phyloP scores from a whole-genome alignment of 345 rosid genomes.

The Euphorbia lathyris region DNA sequence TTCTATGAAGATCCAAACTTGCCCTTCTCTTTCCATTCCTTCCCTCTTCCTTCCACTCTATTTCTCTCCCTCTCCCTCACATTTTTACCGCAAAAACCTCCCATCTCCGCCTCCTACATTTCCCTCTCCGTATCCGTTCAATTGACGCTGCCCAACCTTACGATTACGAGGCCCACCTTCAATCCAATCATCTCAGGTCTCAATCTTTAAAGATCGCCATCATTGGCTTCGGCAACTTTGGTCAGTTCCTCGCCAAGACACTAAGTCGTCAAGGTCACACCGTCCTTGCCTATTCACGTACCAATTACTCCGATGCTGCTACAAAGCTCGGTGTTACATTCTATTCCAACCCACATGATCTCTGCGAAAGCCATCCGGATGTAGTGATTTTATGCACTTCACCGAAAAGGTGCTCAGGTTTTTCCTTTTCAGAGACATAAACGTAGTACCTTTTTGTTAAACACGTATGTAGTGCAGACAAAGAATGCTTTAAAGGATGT shows the following conservation, averaged over 20 bases:
- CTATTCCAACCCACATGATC: slow-evolving; percentile 60
- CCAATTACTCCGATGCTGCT: slow-evolving; percentile 42
- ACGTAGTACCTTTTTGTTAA: slow-evolving; percentile 61
- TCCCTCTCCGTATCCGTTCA: slow-evolving; percentile 17
- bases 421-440: slow-evolving; percentile 62
- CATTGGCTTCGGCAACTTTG: slow-evolving; percentile 80
- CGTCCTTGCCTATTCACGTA: slow-evolving; percentile 58
- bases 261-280: slow-evolving; percentile 63
- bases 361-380: slow-evolving; percentile 80
- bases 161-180: slow-evolving; percentile 28
- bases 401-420: slow-evolving; percentile 49
- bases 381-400: slow-evolving; percentile 75
- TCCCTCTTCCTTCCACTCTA: not conserved
- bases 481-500: too few species aligned
- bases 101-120: not conserved
- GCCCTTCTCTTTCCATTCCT: not conserved
- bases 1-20: not conserved
- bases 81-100: not conserved
- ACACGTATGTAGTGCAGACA: too few species aligned
- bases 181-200: slow-evolving; percentile 15
- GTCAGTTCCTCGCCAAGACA: slow-evolving; percentile 73
- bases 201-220: slow-evolving; percentile 59
- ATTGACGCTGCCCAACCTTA: slow-evolving; percentile 32
- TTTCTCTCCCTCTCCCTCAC: slow-evolving; percentile 3
- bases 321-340: slow-evolving; percentile 42